These are phyloP conservation scores for Aspergillus nanangensis DNA, from an alignment of 495 filamentous ascomycete species.

Conservation along the genomic window DNA sequence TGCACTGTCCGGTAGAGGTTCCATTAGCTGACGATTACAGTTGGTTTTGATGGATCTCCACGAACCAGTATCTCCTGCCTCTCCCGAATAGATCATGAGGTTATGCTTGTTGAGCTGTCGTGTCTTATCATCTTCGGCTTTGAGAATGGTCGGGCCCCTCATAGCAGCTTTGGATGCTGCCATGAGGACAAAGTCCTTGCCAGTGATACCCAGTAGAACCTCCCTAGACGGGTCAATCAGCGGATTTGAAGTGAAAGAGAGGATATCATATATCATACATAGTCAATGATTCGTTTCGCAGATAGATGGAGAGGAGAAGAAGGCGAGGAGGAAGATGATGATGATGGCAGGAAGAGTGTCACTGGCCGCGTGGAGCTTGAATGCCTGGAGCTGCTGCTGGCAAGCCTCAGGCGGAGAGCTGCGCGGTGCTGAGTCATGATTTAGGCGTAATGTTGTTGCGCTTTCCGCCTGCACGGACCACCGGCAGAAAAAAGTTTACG, in stretches of 20 bases:
- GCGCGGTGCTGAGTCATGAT: conserved; percentile 33
- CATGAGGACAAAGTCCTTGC: conserved; percentile 97
- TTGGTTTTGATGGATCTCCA: too few relatives aligned
- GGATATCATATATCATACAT: conserved; percentile 24
- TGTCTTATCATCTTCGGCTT: conserved; percentile 96
- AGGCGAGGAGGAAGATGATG: conserved; percentile 4
- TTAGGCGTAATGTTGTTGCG: conserved; percentile 19
- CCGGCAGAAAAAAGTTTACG: conserved; percentile 42
- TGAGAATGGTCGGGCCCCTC: conserved; percentile 94
- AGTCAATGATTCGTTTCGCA: conserved; percentile 6
- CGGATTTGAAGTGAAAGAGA: conserved; percentile 1
- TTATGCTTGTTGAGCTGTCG: conserved; percentile 84
- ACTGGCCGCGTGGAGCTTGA: conserved; percentile 39
- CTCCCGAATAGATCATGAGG: conserved; percentile 93
- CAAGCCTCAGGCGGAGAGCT: conserved; percentile 29
- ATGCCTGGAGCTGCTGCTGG: conserved; percentile 37
- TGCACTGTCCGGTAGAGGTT: conserved; percentile 58
- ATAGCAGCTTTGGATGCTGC: conserved; percentile 96
- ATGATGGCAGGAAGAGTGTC: conserved; percentile 8
- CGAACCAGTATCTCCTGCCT: conserved; percentile 92
- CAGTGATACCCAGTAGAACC: conserved; percentile 95
- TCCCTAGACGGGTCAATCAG: conserved; percentile 60
- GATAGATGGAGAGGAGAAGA: conserved; percentile 14
- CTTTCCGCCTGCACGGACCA: conserved; percentile 27
- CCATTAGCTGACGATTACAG: background rate